Conservation (phyloP, 495 filamentous ascomycete genomes). For the Penicillium lagena region DNA sequence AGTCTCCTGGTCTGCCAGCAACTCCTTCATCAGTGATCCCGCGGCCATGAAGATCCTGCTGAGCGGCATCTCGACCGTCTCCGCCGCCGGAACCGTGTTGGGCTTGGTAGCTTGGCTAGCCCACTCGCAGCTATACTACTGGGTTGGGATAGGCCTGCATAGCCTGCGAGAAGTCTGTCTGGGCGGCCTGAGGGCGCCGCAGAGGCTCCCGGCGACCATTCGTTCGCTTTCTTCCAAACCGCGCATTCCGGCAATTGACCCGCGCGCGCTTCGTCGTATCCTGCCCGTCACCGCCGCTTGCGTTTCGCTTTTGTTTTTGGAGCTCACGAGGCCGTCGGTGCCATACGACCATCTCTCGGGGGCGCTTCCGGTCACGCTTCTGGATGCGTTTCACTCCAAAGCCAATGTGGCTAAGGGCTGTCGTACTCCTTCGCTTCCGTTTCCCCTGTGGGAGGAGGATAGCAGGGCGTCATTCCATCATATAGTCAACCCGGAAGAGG, state of each 20-base stretch:
- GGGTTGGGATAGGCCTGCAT: constrained; percentile 20
- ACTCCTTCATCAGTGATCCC: constrained; percentile 33
- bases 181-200: constrained; percentile 10
- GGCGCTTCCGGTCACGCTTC: constrained; percentile 23
- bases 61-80: constrained; percentile 31
- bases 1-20: constrained; percentile 31
- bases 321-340: constrained; percentile 18
- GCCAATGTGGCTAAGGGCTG: constrained; percentile 14
- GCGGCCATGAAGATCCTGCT: constrained; percentile 39
- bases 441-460: constrained; percentile 14
- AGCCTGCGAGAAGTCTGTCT: constrained; percentile 13
- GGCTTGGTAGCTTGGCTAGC: constrained; percentile 22
- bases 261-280: constrained; percentile 12
- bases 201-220: constrained; percentile 1
- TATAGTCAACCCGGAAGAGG: constrained; percentile 2
- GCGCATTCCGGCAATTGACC: constrained; percentile 11
- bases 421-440: constrained; percentile 12
- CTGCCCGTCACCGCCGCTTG: constrained; percentile 9
- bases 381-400: constrained; percentile 21
- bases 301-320: constrained; percentile 17
- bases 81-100: constrained; percentile 26
- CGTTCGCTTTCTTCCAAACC: constrained; percentile 13
- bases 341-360: constrained; percentile 28
- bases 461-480: neutral
- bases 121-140: constrained; percentile 22